Base-by-base conservation (phyloP, 306 rosid species). In the Rubus idaeus region DNA sequence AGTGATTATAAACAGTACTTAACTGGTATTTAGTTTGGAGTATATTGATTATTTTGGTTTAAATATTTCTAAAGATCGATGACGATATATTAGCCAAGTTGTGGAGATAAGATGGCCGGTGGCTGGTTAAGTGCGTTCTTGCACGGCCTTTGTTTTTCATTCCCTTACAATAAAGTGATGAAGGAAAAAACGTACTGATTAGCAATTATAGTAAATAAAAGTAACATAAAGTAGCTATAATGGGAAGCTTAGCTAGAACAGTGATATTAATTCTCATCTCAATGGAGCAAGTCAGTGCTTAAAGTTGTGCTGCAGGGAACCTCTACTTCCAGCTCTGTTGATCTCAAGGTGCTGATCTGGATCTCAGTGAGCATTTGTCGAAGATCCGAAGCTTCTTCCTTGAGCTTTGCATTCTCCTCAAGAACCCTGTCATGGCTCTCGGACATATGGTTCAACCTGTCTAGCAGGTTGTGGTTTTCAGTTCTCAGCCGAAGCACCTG, bases 401-500 rank as follows among this genome's bases (percentile, higher is more conserved):
- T 87, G 79, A 93, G 94, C 12, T 75, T 26, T 49, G 83, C 82
- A 81, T 90, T 93, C 76, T 93, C 98, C 73, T 82, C 86, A 68
- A 88, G 47, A 74, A 73, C 86, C 70, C 14, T 82, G 20, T 89
- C 96, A 77, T 89, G 93, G 58, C 81, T 70, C 44, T 89, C 90
- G 6, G 89, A 87, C 26, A 84, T 76, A 51, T 78, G 84, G 84
- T 85, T 88, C 52, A 93, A 84, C 78, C 81, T 88, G 60, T 86
- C 87, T 47, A 89, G 42, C 49, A 93, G 91, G 63, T 13, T 78
- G 44, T 90, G 84, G 71, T 93, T 93, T 82, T 90, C 93, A 16
- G 84, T 77, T 64, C 97, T 80, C 18, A 93, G 94, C 30, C 91
- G 77, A 3, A 89, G 81, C 39, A 93, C 93, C 84, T 89, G 98